phyloP scores from a whole-genome alignment of 2,329 filamentous ascomycete species.

The Exophiala calicioides region DNA sequence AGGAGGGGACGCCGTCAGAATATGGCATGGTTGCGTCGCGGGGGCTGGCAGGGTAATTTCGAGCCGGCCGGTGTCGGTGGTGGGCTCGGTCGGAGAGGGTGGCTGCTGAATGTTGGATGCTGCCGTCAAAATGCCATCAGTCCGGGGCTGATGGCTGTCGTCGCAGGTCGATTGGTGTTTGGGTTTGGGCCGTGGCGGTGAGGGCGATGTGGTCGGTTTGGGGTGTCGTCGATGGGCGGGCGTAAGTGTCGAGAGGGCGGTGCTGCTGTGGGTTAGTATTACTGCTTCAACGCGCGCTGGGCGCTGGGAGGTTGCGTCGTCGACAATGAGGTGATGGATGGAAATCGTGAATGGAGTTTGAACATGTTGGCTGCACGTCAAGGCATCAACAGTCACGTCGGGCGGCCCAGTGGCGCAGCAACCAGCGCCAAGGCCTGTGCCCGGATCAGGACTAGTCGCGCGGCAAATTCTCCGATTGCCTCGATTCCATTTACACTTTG shows the following conservation, averaged over 20 bases:
- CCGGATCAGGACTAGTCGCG: no score
- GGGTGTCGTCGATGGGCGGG: constrained; percentile 6
- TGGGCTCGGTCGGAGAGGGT: not conserved
- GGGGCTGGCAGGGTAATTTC: not conserved
- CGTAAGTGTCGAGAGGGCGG: not conserved
- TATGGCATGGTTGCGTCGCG: constrained; percentile 21
- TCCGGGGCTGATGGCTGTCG: not conserved
- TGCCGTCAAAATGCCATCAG: constrained; percentile 1
- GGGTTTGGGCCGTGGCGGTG: constrained; percentile 15
- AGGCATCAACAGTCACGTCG: no score
- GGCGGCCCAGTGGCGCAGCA: no score
- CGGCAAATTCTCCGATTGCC: no score
- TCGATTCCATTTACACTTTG: no score
- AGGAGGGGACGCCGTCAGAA: constrained; percentile 33
- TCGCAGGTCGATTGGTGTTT: not conserved
- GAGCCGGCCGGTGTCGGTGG: constrained; percentile 3
- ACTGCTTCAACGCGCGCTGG: no score
- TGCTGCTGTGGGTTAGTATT: no score
- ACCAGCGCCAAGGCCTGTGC: no score
- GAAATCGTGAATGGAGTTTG: no score
- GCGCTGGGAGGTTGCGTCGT: no score
- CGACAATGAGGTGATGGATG: no score
- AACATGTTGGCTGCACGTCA: no score
- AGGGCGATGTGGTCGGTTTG: constrained; percentile 3
- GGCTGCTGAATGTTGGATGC: not conserved